Evolutionary conservation across 352 stramenopile species (phyloP).

Genomic region (Globisporangium irregulare): DNA sequence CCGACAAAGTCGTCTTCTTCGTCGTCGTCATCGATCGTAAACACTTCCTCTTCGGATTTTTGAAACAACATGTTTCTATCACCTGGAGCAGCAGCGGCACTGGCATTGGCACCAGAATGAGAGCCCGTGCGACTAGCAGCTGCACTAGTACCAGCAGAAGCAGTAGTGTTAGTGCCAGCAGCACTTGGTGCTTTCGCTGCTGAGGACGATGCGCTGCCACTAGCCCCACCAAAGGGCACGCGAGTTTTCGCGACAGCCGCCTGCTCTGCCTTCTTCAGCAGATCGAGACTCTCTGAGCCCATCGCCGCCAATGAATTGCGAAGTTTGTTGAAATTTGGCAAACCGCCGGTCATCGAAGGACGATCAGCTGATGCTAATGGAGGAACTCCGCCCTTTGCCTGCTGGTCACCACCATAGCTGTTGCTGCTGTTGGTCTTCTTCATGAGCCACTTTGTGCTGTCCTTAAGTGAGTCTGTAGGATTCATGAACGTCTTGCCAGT

Average conservation of each 20-base stretch:
- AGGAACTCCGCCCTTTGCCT: conserved; percentile 17
- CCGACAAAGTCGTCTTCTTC: conserved; percentile 58
- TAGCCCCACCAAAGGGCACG: conserved; percentile 29
- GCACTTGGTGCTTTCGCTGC: conserved; percentile 1
- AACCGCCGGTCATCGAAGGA: conserved; percentile 13
- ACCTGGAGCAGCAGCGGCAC: background rate
- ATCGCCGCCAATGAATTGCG: conserved; percentile 59
- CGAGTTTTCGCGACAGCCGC: conserved; percentile 48
- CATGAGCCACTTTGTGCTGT: conserved; percentile 74
- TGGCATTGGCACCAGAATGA: background rate
- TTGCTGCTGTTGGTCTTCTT: conserved; percentile 47
- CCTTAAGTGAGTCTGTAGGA: conserved; percentile 48
- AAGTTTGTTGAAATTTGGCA: conserved; percentile 56
- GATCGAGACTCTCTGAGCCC: conserved; percentile 65
- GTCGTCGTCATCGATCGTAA: conserved; percentile 81
- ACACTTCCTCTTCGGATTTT: conserved; percentile 70
- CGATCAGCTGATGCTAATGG: conserved; percentile 1
- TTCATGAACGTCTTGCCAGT: conserved; percentile 68
- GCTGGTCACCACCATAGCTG: conserved; percentile 22
- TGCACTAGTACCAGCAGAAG: background rate
- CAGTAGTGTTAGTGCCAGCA: background rate
- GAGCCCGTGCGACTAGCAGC: background rate
- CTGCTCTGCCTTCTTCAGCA: conserved; percentile 76
- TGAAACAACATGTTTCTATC: conserved; percentile 42
- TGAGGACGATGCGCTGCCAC: conserved; percentile 19